Conservation (phyloP, 225 moss, liverwort and hornwort species). For the Asterella californica region DNA sequence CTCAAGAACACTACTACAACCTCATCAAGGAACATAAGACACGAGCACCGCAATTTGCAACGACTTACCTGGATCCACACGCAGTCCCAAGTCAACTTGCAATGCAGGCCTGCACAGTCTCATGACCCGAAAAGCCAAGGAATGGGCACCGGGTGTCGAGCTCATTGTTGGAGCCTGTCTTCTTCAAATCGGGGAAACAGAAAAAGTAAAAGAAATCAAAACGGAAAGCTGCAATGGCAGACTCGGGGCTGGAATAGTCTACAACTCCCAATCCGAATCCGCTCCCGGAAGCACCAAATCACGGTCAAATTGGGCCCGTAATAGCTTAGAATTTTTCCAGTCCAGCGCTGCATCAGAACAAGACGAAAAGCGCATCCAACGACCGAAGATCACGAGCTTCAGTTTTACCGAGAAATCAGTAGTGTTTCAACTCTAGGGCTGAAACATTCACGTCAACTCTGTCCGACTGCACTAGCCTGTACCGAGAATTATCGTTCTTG, state of each 20-base stretch:
- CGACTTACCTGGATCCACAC: conserved; percentile 56
- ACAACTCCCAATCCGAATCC: background rate
- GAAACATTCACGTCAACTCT: background rate
- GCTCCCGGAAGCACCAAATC: background rate
- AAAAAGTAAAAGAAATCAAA: background rate
- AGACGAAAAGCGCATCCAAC: background rate
- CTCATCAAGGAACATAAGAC: background rate
- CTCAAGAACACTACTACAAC: background rate
- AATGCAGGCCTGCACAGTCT: conserved; percentile 91
- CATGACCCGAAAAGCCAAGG: conserved; percentile 98
- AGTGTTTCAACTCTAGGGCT: background rate
- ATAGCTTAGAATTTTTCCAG: background rate
- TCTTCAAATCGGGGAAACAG: background rate
- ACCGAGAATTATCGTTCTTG: background rate
- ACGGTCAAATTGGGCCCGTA: background rate
- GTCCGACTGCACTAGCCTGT: background rate
- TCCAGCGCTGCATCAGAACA: too few relatives aligned
- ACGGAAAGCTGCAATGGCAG: background rate
- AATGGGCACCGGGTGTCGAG: conserved; percentile 68
- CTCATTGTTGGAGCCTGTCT: conserved; percentile 50
- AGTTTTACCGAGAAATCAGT: background rate
- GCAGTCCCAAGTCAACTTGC: conserved; percentile 85
- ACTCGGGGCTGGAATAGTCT: background rate
- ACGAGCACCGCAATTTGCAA: background rate
- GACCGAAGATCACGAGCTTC: background rate